Conservation (phyloP, 768 basidiomycete genomes). For the Lactarius deliciosus region DNA sequence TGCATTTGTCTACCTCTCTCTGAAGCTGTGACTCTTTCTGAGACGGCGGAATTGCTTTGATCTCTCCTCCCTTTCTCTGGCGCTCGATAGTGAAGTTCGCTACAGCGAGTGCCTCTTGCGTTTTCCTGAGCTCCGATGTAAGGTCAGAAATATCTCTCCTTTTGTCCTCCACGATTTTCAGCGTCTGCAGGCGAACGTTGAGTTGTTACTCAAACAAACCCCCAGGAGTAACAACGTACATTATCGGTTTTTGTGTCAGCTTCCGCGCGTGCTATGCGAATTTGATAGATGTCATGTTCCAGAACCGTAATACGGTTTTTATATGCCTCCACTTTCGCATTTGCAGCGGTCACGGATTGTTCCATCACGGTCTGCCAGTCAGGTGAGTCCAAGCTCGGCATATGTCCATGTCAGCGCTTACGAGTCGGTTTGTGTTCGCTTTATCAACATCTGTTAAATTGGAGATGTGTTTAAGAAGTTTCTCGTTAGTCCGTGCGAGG, state of each 20-base stretch:
- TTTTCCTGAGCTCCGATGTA: conserved; percentile 11
- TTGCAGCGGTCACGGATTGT: conserved; percentile 13
- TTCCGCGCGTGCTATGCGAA: conserved; percentile 16
- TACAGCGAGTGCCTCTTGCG: conserved; percentile 5
- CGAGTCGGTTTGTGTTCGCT: conserved; percentile 56
- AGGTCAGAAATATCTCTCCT: conserved; percentile 13
- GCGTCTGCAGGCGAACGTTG: neutral
- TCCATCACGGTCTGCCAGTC: conserved; percentile 24
- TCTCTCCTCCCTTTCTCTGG: conserved; percentile 45
- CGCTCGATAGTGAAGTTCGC: conserved; percentile 32
- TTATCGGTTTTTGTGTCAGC: conserved; percentile 5
- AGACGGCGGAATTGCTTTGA: conserved; percentile 32
- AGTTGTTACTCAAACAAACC: neutral
- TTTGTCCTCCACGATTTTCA: conserved; percentile 8
- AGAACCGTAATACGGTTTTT: neutral
- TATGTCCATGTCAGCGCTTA: conserved; percentile 39
- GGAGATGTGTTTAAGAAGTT: conserved; percentile 65
- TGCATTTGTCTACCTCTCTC: conserved; percentile 55
- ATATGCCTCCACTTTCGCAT: conserved; percentile 11
- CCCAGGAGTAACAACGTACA: conserved; percentile 5
- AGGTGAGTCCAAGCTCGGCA: neutral
- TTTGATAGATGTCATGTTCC: conserved; percentile 9
- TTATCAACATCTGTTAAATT: conserved; percentile 63
- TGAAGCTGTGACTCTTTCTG: conserved; percentile 41
- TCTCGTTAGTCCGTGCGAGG: conserved; percentile 53